Conservation (phyloP, 2,329 filamentous ascomycete species). For the Cladobotryum mycophilum region DNA sequence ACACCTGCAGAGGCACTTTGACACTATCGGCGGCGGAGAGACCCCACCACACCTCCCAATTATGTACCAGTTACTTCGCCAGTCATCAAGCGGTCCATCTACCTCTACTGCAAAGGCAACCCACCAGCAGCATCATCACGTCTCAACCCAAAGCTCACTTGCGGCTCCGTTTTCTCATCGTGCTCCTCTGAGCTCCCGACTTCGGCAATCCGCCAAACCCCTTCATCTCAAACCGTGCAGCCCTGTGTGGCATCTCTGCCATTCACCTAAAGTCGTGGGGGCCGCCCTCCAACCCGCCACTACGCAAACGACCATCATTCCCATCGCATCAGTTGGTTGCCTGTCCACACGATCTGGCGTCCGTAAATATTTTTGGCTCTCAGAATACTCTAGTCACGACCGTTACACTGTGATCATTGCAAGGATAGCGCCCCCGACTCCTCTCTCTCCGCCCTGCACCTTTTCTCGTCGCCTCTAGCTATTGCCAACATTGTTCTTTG, state of each 20-base stretch:
- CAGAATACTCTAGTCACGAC: not conserved
- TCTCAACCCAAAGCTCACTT: conserved; percentile 2
- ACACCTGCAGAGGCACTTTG: too few relatives aligned
- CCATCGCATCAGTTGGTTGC: conserved; percentile 16
- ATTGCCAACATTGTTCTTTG: conserved; percentile 15
- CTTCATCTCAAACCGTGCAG: conserved; percentile 1
- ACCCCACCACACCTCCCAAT: not conserved
- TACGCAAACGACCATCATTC: conserved; percentile 23
- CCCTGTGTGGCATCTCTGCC: conserved; percentile 7
- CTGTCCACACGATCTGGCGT: conserved; percentile 14
- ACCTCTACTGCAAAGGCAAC: not conserved
- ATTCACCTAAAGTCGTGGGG: conserved; percentile 8
- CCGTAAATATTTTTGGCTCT: conserved; percentile 5
- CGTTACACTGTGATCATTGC: not conserved
- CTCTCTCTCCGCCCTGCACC: conserved; percentile 10
- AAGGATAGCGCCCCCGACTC: not conserved
- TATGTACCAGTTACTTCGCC: not conserved
- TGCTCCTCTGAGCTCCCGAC: not conserved
- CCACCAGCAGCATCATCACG: conserved; percentile 4
- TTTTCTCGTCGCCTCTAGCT: conserved; percentile 16
- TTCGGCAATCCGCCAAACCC: not conserved
- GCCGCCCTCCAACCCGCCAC: conserved; percentile 17
- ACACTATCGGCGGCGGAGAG: not conserved
- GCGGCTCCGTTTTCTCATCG: not conserved
- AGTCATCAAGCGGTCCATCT: not conserved